Evolutionary conservation across 2,329 filamentous ascomycete genomes (phyloP).

Genomic region (Colletotrichum phormii): DNA sequence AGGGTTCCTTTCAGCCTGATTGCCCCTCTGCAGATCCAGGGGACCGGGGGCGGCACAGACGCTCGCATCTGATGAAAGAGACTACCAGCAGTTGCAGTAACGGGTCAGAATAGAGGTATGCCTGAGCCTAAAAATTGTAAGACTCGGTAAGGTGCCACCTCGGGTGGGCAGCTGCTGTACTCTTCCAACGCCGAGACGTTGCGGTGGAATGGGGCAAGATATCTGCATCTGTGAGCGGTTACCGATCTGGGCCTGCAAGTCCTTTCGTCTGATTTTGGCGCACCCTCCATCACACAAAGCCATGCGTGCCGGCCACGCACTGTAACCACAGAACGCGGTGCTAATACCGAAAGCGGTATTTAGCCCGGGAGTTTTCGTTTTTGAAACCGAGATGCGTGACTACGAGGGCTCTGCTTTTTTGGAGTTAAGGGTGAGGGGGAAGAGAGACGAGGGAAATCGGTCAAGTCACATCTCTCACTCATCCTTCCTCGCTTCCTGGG

Average conservation of each 20-base stretch:
- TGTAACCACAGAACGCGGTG: slow-evolving; percentile 4
- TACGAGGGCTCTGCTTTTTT: not conserved
- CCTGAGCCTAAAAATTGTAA: not conserved
- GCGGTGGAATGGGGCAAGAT: not conserved
- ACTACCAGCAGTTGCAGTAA: not conserved
- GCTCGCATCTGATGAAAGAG: slow-evolving; percentile 5
- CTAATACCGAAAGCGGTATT: not conserved
- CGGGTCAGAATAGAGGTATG: not conserved
- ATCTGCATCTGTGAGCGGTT: slow-evolving; percentile 9
- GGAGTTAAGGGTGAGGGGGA: not conserved
- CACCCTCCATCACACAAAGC: slow-evolving; percentile 7
- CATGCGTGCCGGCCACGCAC: slow-evolving; percentile 11
- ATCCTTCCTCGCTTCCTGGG: not conserved
- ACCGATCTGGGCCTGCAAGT: slow-evolving; percentile 12
- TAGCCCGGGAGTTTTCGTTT: not conserved
- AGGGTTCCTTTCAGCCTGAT: slow-evolving; percentile 27
- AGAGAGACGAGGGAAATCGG: not conserved
- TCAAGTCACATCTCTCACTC: not conserved
- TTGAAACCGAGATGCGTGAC: slow-evolving; percentile 11
- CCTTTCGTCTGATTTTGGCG: slow-evolving; percentile 24
- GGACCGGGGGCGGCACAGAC: not conserved
- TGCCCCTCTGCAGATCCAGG: slow-evolving; percentile 23
- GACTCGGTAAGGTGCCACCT: not conserved
- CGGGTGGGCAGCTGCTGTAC: not conserved
- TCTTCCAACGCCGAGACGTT: slow-evolving; percentile 1